Conservation (phyloP, 106 monocot species). For the Narthecium ossifragum region DNA sequence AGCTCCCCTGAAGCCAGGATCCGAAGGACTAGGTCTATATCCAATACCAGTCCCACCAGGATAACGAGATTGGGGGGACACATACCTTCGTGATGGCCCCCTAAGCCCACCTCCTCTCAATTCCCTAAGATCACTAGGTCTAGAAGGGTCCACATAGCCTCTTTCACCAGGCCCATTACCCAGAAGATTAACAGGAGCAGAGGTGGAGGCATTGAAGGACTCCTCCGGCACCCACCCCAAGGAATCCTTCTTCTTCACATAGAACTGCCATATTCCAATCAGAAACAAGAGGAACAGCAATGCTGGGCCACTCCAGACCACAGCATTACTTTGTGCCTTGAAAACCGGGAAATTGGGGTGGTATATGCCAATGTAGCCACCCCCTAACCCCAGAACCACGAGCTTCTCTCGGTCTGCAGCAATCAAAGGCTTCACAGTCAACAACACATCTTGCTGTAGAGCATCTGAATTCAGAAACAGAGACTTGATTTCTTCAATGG, state of each 20-base stretch:
- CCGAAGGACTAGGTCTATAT: conserved; percentile 39
- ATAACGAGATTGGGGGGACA: conserved; percentile 57
- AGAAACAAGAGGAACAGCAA: conserved; percentile 77
- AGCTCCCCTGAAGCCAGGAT: conserved; percentile 38
- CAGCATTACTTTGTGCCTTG: conserved; percentile 54
- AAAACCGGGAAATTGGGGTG: conserved; percentile 57
- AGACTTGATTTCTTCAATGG: conserved; percentile 63
- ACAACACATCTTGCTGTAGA: conserved; percentile 6
- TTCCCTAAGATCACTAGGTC: conserved; percentile 37
- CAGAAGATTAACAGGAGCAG: conserved; percentile 18
- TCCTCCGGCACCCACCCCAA: conserved; percentile 77
- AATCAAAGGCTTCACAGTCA: conserved; percentile 41
- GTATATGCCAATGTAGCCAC: conserved; percentile 71
- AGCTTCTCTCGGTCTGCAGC: conserved; percentile 75
- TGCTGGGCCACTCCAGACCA: conserved; percentile 80
- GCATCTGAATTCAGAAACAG: conserved; percentile 27
- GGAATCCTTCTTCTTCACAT: conserved; percentile 88
- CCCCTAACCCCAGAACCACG: conserved; percentile 64
- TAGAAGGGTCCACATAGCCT: conserved; percentile 34
- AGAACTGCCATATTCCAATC: conserved; percentile 78
- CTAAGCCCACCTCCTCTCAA: conserved; percentile 44
- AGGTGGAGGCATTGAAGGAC: conserved; percentile 28
- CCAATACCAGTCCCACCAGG: conserved; percentile 31
- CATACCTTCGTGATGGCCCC: conserved; percentile 52
- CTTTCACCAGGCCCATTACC: conserved; percentile 22